Base-by-base conservation (phyloP, 2,329 filamentous ascomycete species). In the Helminthosporium solani region DNA sequence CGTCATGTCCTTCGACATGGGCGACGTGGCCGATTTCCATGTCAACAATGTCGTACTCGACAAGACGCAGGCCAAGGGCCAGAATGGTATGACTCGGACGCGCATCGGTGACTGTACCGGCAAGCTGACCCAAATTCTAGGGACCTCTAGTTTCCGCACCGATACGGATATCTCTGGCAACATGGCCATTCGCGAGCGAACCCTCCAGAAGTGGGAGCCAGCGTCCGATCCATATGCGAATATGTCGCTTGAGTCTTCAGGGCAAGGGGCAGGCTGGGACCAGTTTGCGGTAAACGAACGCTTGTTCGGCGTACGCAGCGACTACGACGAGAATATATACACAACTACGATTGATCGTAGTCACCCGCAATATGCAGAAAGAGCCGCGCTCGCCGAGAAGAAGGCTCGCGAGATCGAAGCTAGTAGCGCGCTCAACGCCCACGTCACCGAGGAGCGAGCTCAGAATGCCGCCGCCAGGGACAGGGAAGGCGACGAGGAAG, bases 301-400 rank as follows among this genome's bases (percentile, higher is more conserved):
- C 45, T 82, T 90, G 23, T 97, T 96, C 64, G 94, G 94, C 28
- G 74, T 95, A 31, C 89, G 84, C 70, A 94, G 87, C 42, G 90
- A 90, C 60, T 99, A 97, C 67, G 85, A 97, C 63, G 94, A 97
- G 72, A 90, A 88, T 58, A 83, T 94, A 34, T 99, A 99, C 73
- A 99, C 94, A 1, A 99, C 94, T 8, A 75, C 82, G 33, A 95
- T 99, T 63, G 84, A 99, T 71, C 89, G 85, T 63, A 87, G 73
- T 53, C 85, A 95, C 59, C 91, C 94, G 1, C 78, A 86, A 43
- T 96, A 95, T 71, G 85, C 82, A 53, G 83, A 89, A 68, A 83
- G 86, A 54, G 79, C 87, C 59, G 90, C 87, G 3, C 81, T 85
- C 28, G 94, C 67, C 14, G 90, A 91, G 18, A 85, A 80, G 56